A percentile compares a stretch with the other conserved stretches of the same genome.
Evolutionary conservation across 2,329 filamentous ascomycete genomes (phyloP).

Genomic region (Dactylellina parvicollis): DNA sequence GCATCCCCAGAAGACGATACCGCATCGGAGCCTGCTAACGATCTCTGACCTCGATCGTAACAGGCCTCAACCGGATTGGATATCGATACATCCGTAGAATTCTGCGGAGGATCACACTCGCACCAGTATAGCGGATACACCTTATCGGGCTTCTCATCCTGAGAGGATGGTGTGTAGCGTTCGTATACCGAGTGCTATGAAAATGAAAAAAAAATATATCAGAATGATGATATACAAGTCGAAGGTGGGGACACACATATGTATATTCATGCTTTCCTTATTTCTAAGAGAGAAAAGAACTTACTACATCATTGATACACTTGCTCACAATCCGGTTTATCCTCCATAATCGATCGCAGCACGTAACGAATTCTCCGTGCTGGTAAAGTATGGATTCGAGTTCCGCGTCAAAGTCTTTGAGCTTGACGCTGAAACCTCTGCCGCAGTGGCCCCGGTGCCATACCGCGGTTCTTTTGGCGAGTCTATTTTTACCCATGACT

Average conservation of each 20-base stretch:
- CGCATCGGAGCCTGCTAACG: too few species aligned
- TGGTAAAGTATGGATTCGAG: neutral
- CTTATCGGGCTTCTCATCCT: neutral
- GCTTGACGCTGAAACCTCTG: neutral
- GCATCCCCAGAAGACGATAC: too few species aligned
- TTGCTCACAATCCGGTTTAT: neutral
- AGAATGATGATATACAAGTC: too few species aligned
- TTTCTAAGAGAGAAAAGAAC: neutral
- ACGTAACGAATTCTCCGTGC: conserved; percentile 16
- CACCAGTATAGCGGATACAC: too few species aligned
- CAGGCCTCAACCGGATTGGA: too few species aligned
- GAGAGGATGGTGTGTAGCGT: conserved; percentile 1
- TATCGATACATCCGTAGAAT: too few species aligned
- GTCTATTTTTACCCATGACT: too few species aligned
- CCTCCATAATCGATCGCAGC: conserved; percentile 21
- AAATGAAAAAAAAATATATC: too few species aligned
- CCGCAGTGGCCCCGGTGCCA: conserved; percentile 23
- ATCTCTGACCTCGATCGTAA: too few species aligned
- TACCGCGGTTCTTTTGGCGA: neutral
- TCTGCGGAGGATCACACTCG: too few species aligned
- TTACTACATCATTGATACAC: neutral
- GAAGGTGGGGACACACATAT: too few species aligned
- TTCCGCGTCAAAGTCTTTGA: conserved; percentile 13
- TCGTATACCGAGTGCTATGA: conserved; percentile 12
- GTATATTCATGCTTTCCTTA: neutral